These are phyloP conservation scores for Cyclotella choctawhatcheeana DNA, from an alignment of 108 stramenopile genomes.

Conservation along the genomic window DNA sequence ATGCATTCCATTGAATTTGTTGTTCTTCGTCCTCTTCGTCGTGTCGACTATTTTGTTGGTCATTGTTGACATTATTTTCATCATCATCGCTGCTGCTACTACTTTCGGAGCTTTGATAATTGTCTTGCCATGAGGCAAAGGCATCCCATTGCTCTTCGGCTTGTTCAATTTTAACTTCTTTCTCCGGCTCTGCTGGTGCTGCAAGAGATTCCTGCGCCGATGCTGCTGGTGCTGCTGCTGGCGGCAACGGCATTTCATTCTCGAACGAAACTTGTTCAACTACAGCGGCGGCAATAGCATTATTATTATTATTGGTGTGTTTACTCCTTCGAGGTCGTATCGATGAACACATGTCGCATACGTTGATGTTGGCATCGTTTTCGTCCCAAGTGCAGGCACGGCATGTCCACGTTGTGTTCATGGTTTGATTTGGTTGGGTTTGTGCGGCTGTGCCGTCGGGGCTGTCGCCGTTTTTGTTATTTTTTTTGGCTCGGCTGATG, in stretches of 20 bases:
- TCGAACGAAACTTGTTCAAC: neutral
- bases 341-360: too few species aligned
- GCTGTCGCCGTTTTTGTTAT: too few species aligned
- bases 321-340: too few species aligned
- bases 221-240: neutral
- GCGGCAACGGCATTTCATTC: neutral
- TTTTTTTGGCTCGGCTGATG: too few species aligned
- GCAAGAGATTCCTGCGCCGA: neutral
- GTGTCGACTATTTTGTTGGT: neutral
- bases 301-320: too few species aligned
- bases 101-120: conserved; percentile 5
- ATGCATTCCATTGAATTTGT: conserved; percentile 3
- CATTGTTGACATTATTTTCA: neutral
- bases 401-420: too few species aligned
- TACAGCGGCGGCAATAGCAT: too few species aligned
- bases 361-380: too few species aligned
- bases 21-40: neutral
- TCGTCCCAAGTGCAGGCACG: too few species aligned
- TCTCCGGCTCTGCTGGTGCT: neutral
- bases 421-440: too few species aligned
- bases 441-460: too few species aligned
- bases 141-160: conserved; percentile 5
- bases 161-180: neutral
- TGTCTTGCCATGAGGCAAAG: conserved; percentile 7
- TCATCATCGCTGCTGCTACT: neutral